These are phyloP conservation scores for Neospora caninum DNA, from an alignment of 169 alveolate species.

Conservation along the genomic window DNA sequence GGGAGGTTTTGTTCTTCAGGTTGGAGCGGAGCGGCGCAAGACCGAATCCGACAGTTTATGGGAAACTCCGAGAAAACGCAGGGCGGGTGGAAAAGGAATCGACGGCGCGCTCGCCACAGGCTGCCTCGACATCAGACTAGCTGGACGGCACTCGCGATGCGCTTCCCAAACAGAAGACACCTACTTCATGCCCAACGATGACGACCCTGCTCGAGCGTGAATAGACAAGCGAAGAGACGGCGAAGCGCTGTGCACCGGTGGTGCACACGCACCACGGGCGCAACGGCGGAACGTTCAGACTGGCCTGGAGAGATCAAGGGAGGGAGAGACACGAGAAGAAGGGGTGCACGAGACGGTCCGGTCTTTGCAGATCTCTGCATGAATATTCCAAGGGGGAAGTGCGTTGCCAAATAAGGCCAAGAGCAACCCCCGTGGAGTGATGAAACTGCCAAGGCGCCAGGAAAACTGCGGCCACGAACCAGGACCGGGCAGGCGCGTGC, in stretches of 20 bases:
- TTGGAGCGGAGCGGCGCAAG: background rate
- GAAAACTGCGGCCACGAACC: too few relatives aligned
- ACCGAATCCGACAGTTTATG: too few relatives aligned
- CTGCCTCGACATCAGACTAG: too few relatives aligned
- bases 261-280: constrained; percentile 39
- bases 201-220: background rate
- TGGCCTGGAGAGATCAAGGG: background rate
- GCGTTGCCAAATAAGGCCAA: too few relatives aligned
- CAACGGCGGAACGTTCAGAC: constrained; percentile 7
- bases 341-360: too few relatives aligned
- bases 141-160: too few relatives aligned
- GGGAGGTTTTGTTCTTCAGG: background rate
- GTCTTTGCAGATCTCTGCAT: too few relatives aligned
- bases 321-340: background rate
- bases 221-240: constrained; percentile 11
- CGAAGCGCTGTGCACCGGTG: constrained; percentile 39
- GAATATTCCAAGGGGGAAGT: too few relatives aligned
- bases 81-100: background rate
- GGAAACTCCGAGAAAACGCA: background rate
- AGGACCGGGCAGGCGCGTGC: too few relatives aligned
- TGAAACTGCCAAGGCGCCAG: too few relatives aligned
- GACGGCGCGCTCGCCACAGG: too few relatives aligned
- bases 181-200: constrained; percentile 23
- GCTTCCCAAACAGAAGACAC: background rate
- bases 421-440: too few relatives aligned